phyloP scores from a whole-genome alignment of 306 rosid species.

The Casuarina glauca region DNA sequence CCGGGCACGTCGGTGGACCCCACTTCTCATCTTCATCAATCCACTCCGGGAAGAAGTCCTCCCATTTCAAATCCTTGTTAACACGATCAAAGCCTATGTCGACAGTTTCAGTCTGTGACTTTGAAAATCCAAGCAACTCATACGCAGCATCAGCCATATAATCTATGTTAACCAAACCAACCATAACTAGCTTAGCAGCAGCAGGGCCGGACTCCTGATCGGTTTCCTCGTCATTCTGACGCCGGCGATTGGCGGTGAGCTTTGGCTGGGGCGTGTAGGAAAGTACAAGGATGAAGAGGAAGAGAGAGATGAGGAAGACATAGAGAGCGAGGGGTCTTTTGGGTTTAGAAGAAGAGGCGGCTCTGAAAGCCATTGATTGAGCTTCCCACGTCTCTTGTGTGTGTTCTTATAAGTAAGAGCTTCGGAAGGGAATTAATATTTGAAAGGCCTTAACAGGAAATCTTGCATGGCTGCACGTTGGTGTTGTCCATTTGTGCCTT shows the following conservation, averaged over 20 bases:
- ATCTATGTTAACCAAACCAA: conserved; percentile 56
- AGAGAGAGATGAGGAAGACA: conserved; percentile 29
- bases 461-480: conserved; percentile 33
- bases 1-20: conserved; percentile 53
- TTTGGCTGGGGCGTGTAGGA: neutral
- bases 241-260: neutral
- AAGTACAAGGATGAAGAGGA: conserved; percentile 15
- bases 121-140: conserved; percentile 15
- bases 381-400: conserved; percentile 1
- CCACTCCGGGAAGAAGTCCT: conserved; percentile 64
- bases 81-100: conserved; percentile 36
- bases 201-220: conserved; percentile 30
- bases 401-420: neutral
- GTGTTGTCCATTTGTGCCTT: neutral
- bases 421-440: neutral
- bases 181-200: conserved; percentile 34
- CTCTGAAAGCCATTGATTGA: conserved; percentile 37
- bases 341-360: conserved; percentile 21
- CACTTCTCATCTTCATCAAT: conserved; percentile 49
- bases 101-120: conserved; percentile 21
- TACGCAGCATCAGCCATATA: neutral
- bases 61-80: conserved; percentile 41
- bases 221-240: neutral
- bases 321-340: conserved; percentile 19
- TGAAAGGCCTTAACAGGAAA: neutral